Base-by-base conservation (phyloP, 2,329 filamentous ascomycete species). In the Neoscytalidium dimidiatum region DNA sequence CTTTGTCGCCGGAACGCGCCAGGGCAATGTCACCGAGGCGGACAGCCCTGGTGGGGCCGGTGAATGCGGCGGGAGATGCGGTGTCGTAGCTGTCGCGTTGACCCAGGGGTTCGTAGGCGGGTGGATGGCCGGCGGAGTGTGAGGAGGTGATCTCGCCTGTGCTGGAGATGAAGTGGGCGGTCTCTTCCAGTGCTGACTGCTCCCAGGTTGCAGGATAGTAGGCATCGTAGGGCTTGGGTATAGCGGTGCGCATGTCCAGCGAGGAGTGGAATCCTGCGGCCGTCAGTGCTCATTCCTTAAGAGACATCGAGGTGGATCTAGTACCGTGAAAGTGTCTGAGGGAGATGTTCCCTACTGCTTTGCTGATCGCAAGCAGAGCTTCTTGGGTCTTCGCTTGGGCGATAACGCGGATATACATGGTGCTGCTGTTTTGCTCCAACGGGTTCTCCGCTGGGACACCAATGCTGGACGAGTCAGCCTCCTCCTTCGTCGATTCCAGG, bases 1-100 rank as follows among this genome's bases (percentile, higher is more conserved):
- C 75, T 63, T 80, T 78, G 69, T 82, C 75, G 38, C 75, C 75
- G 7, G 80, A 80, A 64, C 82, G 72, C 1, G 77, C 81, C 29
- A 83, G 77, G 6, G 74, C 77, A 17, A 83, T 69, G 60, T 81
- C 79, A 17, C 81, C 81, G 0, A 83, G 70, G 2, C 75, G 77
- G 17, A 76, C 71, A 8, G 44, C 8, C 26, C 2, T 14, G 8
- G 74, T 78, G 1, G 69, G 67, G 53, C 73, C 74, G 11, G 64
- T 70, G 1, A 66, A 53, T 0, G 77, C 52, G 13, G 68, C 53
- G 1, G 69, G 67, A 19, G 67, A 66, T 1, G 72, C 8, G 0
- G 73, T 71, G 19, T 75, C 72, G 57, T 76, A 75, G 62, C 64
- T 73, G 19, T 67, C 65, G 21, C 61, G 66, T 11, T 71, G 71